phyloP scores from a whole-genome alignment of 257 asterid genomes.

The Thymus quinquecostatus region DNA sequence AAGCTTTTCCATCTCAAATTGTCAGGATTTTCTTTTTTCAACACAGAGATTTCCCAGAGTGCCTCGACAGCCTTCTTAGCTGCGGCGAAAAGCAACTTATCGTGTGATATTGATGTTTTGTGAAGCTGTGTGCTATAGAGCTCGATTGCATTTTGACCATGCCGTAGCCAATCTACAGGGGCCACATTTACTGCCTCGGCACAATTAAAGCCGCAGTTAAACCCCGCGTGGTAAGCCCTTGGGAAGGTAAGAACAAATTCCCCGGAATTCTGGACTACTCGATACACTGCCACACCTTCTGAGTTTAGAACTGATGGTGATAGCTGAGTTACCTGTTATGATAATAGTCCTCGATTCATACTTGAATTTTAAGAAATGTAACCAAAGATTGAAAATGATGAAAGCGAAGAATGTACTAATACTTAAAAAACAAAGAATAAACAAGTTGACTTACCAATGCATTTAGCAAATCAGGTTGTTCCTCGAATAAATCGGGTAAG shows the following conservation, averaged over 20 bases:
- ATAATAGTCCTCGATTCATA: not conserved
- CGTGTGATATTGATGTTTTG: constrained; percentile 79
- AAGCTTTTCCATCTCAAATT: constrained; percentile 69
- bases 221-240: constrained; percentile 85
- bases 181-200: constrained; percentile 97
- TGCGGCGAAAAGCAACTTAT: constrained; percentile 74
- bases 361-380: constrained; percentile 9
- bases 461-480: constrained; percentile 71
- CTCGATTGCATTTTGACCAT: constrained; percentile 75
- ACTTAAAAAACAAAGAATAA: no score
- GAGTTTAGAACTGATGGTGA: constrained; percentile 73
- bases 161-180: constrained; percentile 77
- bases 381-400: not conserved
- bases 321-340: constrained; percentile 74
- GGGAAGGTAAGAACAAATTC: constrained; percentile 91
- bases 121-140: constrained; percentile 67
- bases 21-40: constrained; percentile 46
- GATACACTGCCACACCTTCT: constrained; percentile 76
- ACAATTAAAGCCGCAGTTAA: constrained; percentile 84
- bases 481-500: constrained; percentile 78
- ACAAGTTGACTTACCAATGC: constrained; percentile 59
- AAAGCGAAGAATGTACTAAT: not conserved
- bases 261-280: constrained; percentile 69
- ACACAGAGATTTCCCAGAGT: constrained; percentile 52
- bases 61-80: constrained; percentile 62